Evolutionary conservation across 495 filamentous ascomycete species (phyloP).

Genomic region (Monascus purpureus): DNA sequence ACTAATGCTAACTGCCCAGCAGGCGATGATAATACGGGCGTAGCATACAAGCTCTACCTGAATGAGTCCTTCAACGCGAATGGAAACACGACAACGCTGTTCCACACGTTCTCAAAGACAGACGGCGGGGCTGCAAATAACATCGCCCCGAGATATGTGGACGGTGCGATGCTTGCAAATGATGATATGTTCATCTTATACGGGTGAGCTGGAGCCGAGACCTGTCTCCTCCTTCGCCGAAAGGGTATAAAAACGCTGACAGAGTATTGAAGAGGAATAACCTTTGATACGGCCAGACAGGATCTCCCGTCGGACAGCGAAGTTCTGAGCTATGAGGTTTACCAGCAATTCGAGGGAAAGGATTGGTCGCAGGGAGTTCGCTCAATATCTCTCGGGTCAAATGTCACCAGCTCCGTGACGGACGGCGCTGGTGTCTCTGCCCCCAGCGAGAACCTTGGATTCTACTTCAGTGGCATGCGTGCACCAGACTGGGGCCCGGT

Average conservation of each 20-base stretch:
- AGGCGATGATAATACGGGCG: too few relatives aligned
- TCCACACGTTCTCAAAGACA: conserved; percentile 30
- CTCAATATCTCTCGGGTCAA: conserved; percentile 17
- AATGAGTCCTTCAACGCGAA: conserved; percentile 39
- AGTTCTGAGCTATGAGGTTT: conserved; percentile 36
- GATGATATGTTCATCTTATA: conserved; percentile 41
- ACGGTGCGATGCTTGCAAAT: conserved; percentile 55
- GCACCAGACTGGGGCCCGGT: conserved; percentile 32
- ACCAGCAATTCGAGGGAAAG: conserved; percentile 26
- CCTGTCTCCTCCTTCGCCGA: background rate
- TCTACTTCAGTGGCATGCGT: conserved; percentile 55
- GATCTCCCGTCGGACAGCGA: conserved; percentile 17
- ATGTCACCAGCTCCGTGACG: conserved; percentile 48
- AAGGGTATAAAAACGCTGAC: background rate
- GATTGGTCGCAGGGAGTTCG: conserved; percentile 29
- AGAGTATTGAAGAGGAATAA: conserved; percentile 3
- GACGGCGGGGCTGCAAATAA: conserved; percentile 32
- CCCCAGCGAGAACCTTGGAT: conserved; percentile 59
- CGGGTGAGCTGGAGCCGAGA: conserved; percentile 9
- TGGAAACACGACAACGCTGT: conserved; percentile 37
- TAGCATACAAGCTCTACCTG: conserved; percentile 43
- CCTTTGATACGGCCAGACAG: conserved; percentile 7
- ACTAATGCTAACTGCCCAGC: too few relatives aligned
- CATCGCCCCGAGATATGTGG: conserved; percentile 42
- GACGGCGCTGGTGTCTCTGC: conserved; percentile 49